Conservation (phyloP, 2,329 filamentous ascomycete species). For the Penicillium olsonii region DNA sequence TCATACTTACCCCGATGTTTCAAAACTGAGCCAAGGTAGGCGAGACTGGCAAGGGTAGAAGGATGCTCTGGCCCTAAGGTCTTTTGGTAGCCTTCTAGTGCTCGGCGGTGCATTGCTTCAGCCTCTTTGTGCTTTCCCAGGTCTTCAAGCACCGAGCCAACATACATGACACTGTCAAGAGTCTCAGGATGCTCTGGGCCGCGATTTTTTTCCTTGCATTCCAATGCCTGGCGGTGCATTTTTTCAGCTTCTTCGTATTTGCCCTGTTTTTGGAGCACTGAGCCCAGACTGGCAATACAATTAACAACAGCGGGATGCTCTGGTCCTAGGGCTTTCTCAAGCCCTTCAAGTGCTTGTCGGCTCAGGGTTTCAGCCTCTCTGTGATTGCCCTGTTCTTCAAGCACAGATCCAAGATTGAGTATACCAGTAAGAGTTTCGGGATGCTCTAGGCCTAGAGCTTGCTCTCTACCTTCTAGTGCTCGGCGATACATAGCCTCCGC, state of each 20-base stretch:
- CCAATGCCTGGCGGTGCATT: neutral
- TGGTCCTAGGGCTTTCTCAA: neutral
- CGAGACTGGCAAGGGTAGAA: slow-evolving; percentile 15
- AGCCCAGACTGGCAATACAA: neutral
- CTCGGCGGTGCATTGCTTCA: neutral
- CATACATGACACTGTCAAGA: neutral
- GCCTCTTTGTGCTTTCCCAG: neutral
- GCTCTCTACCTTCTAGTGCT: neutral
- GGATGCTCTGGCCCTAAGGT: slow-evolving; percentile 24
- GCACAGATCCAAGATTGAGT: neutral
- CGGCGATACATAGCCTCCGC: neutral
- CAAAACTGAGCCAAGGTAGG: neutral
- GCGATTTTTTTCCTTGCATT: neutral
- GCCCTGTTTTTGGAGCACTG: neutral
- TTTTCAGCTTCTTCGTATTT: neutral
- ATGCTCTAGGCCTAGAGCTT: neutral
- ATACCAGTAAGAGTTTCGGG: neutral
- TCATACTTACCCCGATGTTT: neutral
- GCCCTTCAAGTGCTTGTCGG: neutral
- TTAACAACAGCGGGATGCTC: neutral
- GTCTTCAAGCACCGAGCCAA: neutral
- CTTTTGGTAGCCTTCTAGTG: no score
- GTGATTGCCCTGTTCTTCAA: neutral
- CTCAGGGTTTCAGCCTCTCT: neutral
- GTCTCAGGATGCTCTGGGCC: neutral